These are phyloP conservation scores for Plantago rigida DNA, from an alignment of 305 asterid genomes.

Conservation along the genomic window DNA sequence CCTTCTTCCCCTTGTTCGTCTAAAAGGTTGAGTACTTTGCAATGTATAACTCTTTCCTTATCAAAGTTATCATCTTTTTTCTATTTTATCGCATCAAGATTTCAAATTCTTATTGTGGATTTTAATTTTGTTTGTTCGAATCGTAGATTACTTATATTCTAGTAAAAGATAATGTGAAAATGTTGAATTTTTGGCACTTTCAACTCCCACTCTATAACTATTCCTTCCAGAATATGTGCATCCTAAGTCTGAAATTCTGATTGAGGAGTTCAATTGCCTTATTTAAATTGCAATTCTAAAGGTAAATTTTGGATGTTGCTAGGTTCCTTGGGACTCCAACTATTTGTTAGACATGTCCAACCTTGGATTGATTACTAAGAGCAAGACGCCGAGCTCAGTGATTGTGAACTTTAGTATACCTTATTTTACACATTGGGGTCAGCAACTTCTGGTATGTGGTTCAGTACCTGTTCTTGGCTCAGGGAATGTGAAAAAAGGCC, in stretches of 20 bases:
- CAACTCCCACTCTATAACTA: background rate
- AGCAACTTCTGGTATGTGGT: conserved; percentile 73
- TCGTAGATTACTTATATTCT: background rate
- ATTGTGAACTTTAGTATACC: conserved; percentile 69
- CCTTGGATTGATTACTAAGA: conserved; percentile 41
- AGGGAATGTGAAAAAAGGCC: conserved; percentile 83
- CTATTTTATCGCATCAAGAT: conserved; percentile 10
- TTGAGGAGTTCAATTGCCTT: conserved; percentile 11
- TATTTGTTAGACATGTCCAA: conserved; percentile 42
- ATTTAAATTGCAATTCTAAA: background rate
- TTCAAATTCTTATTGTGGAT: background rate
- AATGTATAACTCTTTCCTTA: conserved; percentile 19
- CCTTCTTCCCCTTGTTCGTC: background rate
- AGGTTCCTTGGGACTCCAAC: conserved; percentile 25
- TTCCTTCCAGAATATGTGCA: background rate
- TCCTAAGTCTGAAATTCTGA: conserved; percentile 1
- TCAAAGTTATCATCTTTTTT: background rate
- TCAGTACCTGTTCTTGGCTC: conserved; percentile 78
- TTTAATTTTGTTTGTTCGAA: background rate
- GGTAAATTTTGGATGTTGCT: conserved; percentile 9
- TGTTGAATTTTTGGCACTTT: conserved; percentile 1
- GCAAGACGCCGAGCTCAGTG: conserved; percentile 48
- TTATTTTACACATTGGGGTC: conserved; percentile 88
- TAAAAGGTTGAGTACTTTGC: conserved; percentile 4
- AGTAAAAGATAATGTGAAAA: background rate